These are phyloP conservation scores for Boletus smithii DNA, from an alignment of 1,284 basidiomycete genomes.

Conservation along the genomic window DNA sequence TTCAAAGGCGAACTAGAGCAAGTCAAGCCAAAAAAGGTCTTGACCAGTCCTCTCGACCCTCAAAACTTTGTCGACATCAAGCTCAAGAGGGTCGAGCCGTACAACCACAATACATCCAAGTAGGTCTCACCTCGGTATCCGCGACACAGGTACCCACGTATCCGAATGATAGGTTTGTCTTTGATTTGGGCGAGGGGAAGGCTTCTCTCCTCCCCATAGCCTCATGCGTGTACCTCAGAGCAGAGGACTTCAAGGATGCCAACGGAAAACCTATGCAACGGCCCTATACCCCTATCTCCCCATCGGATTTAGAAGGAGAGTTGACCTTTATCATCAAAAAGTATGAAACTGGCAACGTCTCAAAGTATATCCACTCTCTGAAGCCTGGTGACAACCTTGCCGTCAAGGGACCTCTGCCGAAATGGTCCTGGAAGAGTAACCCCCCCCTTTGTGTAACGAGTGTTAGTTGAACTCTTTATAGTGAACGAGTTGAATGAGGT, in stretches of 20 bases:
- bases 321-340: conserved; percentile 85
- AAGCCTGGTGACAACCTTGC: conserved; percentile 81
- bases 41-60: conserved; percentile 69
- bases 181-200: conserved; percentile 81
- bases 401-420: conserved; percentile 88
- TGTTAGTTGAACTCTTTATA: conserved; percentile 27
- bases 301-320: conserved; percentile 69
- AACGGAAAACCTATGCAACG: conserved; percentile 90
- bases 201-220: conserved; percentile 76
- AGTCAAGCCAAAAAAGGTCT: conserved; percentile 40
- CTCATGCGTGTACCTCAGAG: conserved; percentile 64
- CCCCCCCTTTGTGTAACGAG: conserved; percentile 4
- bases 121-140: conserved; percentile 29
- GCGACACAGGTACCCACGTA: neutral
- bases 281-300: conserved; percentile 84
- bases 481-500: conserved; percentile 85
- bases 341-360: conserved; percentile 77
- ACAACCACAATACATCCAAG: conserved; percentile 90
- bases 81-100: conserved; percentile 80
- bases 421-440: conserved; percentile 77
- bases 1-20: conserved; percentile 29
- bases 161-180: conserved; percentile 60
- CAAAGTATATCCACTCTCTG: conserved; percentile 67
- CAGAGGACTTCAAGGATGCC: conserved; percentile 62
- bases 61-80: conserved; percentile 77